phyloP scores from a whole-genome alignment of 257 asterid genomes.

The Gynochthodes officinalis region DNA sequence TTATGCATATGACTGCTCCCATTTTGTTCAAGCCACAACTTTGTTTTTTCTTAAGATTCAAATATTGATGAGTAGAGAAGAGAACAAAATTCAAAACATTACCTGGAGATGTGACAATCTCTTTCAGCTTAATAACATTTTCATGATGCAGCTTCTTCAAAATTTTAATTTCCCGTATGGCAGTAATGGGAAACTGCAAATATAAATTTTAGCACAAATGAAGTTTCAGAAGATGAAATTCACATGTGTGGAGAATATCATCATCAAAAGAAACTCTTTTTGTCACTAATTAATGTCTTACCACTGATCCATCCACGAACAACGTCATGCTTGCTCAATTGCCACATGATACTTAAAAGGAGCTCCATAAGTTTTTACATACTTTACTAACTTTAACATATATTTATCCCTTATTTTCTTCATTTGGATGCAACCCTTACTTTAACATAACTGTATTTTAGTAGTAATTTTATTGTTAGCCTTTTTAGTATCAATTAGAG shows the following conservation, averaged over 20 bases:
- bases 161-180: conserved; percentile 84
- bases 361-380: background rate
- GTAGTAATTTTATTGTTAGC: background rate
- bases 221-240: conserved; percentile 2
- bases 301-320: background rate
- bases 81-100: conserved; percentile 7
- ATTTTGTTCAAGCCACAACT: background rate
- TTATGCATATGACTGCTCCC: background rate
- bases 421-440: too few species aligned
- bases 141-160: conserved; percentile 89
- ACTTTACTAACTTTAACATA: too few species aligned
- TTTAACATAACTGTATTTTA: too few species aligned
- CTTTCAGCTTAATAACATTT: conserved; percentile 78
- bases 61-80: background rate
- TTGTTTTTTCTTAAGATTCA: background rate
- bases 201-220: background rate
- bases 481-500: background rate
- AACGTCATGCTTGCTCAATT: background rate
- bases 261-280: conserved; percentile 2
- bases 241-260: background rate
- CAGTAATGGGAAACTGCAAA: conserved; percentile 87
- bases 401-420: too few species aligned
- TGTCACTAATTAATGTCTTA: background rate
- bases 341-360: background rate
- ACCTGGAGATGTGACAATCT: conserved; percentile 89